phyloP scores from a whole-genome alignment of 331 rosid genomes.

The Quercus tomentella region DNA sequence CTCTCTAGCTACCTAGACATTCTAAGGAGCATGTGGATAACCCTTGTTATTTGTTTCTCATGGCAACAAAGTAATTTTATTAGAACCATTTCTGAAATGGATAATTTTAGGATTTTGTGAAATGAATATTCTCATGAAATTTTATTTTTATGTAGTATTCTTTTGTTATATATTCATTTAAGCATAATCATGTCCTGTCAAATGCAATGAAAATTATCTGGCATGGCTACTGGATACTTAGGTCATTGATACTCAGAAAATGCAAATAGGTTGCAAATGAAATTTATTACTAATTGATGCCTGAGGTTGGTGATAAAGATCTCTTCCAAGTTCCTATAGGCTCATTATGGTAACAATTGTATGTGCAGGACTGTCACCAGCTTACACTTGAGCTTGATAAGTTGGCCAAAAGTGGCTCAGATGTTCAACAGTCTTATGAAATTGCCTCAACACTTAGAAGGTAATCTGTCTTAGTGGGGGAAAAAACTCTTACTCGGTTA shows the following conservation, averaged over 20 bases:
- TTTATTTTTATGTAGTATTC: too few species aligned
- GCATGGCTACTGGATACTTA: too few species aligned
- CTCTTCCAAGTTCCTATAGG: neutral
- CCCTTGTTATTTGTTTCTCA: neutral
- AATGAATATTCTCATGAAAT: too few species aligned
- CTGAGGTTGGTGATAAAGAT: neutral
- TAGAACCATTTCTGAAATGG: too few species aligned
- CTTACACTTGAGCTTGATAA: conserved; percentile 43
- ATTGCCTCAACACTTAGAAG: conserved; percentile 39
- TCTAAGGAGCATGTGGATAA: neutral
- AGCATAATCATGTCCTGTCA: too few species aligned
- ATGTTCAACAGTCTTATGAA: conserved; percentile 8
- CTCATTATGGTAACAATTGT: conserved; percentile 3
- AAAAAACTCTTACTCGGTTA: neutral
- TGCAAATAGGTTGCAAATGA: too few species aligned
- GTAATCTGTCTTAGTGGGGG: conserved; percentile 12
- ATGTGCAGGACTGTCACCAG: conserved; percentile 40
- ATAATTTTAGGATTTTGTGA: too few species aligned
- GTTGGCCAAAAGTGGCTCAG: conserved; percentile 9
- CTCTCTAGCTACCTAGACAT: neutral
- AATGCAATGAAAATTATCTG: too few species aligned
- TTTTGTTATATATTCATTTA: too few species aligned
- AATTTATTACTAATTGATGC: neutral
- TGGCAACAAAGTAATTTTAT: too few species aligned
- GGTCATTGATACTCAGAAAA: too few species aligned